Base-by-base conservation (phyloP, 371 early-diverging fungal species). In the Mortierella sp. region DNA sequence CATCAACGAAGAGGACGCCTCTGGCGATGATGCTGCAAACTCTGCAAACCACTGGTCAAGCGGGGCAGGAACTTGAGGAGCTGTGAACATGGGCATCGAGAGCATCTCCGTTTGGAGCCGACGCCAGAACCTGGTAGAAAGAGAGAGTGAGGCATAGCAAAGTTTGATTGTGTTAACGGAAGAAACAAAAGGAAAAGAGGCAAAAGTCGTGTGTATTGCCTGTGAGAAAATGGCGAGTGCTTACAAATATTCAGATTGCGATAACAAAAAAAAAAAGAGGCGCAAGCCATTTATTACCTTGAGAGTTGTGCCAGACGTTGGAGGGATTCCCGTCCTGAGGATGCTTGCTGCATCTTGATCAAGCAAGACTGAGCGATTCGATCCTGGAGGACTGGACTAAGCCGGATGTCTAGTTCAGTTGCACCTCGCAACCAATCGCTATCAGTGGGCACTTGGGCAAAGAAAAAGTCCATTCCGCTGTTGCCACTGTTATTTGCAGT, bases 261-360 rank as follows among this genome's bases (percentile, higher is more conserved):
- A 22, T 15, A 50, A 50, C 6, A 48, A 48, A 19, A 32, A 33
- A 11, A 45, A 32, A 3, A 38, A 41, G 13, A 40, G 22, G 9
- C 13, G n/a, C 21, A n/a, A 22, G 28, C 28, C 28, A 28, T 28
- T 24, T 33, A 24, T 72, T 74, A 74, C 74, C 74, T 63, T 11
- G 67, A 67, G n/a, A 74, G 52, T 22, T 55, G 63, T n/a, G 68
- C 74, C 28, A 67, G 64, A 15, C 74, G 68, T 6, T 63, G 59
- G 16, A 74, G 65, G 1, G 74, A 74, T 40, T 74, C 68, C 16
- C 74, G 74, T 11, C 74, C 74, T 8, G 74, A 63, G 59, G 68
- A 68, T 22, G 74, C 74, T 32, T 68, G 68, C n/a, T 58, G 68
- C 48, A 74, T 63, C 64, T 74, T 74, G 69, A 58, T 13, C 52